Evolutionary conservation across 129 eudicot genomes (phyloP), one percentile per base, ranked within the genome.

Genomic region (Centella asiatica): DNA sequence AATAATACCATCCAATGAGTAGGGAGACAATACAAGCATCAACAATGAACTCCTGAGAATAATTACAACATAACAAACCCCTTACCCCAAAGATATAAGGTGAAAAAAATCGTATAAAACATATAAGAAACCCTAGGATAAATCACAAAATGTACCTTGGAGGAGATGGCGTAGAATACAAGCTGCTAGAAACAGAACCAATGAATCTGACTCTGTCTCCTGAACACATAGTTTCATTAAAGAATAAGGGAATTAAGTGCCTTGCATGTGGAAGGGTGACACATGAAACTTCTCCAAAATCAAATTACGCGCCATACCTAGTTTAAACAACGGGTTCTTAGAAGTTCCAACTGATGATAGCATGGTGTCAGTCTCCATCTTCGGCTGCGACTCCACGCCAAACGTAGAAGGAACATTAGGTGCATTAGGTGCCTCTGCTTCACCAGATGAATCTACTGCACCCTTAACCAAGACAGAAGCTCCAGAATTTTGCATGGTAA

Each of bases 141-240:
- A 56, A 66, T 39, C 11, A 13, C 20, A 72, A 18, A 66, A 56
- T 31, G 42, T 72, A 87, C 95, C 92, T 87, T 44, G 76, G 44
- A 72, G 75, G 44, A 47, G 80, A 69, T 69, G 82, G 70, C 63
- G 72, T 72, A 42, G 90, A 62, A 70, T 74, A 67, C 58, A 75
- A 42, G 69, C 72, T 69, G 40, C 79, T 83, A 36, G 85, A 74
- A 46, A 74, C 67, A 60, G 89, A 49, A 66, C 94, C 87, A 17
- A 83, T 59, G 72, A 67, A 89, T 66, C 76, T 89, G 37, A 89
- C 97, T 72, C 78, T 76, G 71, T 89, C 97, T 62, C 92, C 97
- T 89, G 60, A 24, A 80, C 31, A 60, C 45, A 44, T 27, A 57
- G 20, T 34, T 40, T 60, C 76, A 62, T 13, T 29, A 33, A 34